Base-by-base conservation (phyloP, 2,329 filamentous ascomycete genomes). In the Neopestalotiopsis sp. region DNA sequence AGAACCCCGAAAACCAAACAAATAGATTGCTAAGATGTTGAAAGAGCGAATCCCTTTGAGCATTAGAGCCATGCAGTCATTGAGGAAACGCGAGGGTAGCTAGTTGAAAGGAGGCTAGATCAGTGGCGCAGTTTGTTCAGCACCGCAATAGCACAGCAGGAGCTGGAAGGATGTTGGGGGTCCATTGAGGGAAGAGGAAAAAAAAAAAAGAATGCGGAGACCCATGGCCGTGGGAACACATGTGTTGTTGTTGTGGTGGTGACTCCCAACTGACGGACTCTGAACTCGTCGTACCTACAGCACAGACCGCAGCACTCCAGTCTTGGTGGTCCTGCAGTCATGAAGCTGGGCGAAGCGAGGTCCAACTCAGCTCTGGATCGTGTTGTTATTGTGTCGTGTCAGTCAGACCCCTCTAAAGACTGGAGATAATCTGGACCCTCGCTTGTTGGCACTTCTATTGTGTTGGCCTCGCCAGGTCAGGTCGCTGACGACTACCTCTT, bases 201-300 rank as follows among this genome's bases (percentile, higher is more conserved):
- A 53, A 6, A 40, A 53, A 40, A 40, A 28, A 7, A 49, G 61
- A 38, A 45, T n/a, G 61, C 61, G 61, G 61, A 64, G 61, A 49
- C 49, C 61, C 61, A 49, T 64, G 61, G 61, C 61, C 61, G 61
- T 53, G 61, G 61, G 61, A 64, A 53, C 61, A 24, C 20, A 10
- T 32, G 14, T 32, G 14, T 20, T 38, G 38, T 45, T 34, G 34
- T 7, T 38, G 34, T 38, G 34, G 34, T 7, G 6, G 34, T 38
- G 34, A 38, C 34, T 38, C 34, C 24, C 34, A 38, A 38, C 10
- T 10, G 34, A 38, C 34, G 34, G 34, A 38, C 34, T 38, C 10
- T 10, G 34, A 38, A 38, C 3, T 7, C 34, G 34, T 38, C 5
- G 24, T 28, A 28, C 34, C 34, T 38, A 38, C 34, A 7, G 34